phyloP scores from a whole-genome alignment of 345 rosid species.

The Iberis pinnata region DNA sequence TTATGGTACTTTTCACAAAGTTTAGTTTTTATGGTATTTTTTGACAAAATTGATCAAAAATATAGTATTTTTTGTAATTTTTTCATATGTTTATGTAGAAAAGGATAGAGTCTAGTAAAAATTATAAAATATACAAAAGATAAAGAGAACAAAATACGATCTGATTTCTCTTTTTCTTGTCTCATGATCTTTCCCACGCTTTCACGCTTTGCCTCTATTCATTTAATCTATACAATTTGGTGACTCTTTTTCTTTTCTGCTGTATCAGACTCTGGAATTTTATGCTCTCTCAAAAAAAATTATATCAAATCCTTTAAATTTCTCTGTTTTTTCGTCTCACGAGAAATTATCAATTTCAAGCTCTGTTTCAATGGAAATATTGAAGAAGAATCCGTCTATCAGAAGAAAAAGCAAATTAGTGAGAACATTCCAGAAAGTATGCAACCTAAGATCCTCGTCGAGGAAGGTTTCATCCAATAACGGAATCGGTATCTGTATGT shows the following conservation, averaged over 20 bases:
- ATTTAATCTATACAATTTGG: constrained; percentile 4
- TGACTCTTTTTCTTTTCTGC: constrained; percentile 5
- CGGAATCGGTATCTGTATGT: constrained; percentile 68
- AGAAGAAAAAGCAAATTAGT: constrained; percentile 48
- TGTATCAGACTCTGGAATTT: constrained; percentile 6
- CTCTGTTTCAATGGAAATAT: constrained; percentile 40
- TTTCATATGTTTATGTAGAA: too few species aligned
- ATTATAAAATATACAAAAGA: neutral
- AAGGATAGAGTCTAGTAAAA: neutral
- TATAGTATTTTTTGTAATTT: too few species aligned
- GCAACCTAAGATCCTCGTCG: constrained; percentile 42
- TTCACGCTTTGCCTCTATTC: constrained; percentile 25
- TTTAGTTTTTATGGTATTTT: too few species aligned
- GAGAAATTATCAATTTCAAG: constrained; percentile 1
- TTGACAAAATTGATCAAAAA: too few species aligned
- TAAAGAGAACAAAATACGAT: neutral
- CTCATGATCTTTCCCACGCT: constrained; percentile 29
- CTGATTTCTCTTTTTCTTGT: neutral
- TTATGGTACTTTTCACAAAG: too few species aligned
- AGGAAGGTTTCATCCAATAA: constrained; percentile 46
- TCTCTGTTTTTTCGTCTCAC: constrained; percentile 12
- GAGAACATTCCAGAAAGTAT: constrained; percentile 62
- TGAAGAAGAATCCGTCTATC: constrained; percentile 45
- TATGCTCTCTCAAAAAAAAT: neutral
- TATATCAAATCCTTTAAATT: neutral